Evolutionary conservation across 495 filamentous ascomycete genomes (phyloP).

Genomic region (Parathielavia appendiculata): DNA sequence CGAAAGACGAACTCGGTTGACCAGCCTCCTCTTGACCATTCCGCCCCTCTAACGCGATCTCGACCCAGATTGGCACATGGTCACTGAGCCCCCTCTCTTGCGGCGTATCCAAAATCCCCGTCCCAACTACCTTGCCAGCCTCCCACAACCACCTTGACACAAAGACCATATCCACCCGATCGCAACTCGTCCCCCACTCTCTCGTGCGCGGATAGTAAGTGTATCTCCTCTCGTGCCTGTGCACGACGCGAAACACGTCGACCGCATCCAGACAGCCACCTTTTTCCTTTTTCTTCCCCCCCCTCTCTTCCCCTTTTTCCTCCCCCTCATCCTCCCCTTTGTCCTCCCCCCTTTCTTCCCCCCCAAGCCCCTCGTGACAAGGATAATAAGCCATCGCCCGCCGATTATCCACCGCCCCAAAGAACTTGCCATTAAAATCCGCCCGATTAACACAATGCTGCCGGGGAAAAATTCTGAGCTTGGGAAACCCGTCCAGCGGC

Average conservation of each 20-base stretch:
- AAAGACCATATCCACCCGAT: conserved; percentile 38
- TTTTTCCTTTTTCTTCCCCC: not conserved
- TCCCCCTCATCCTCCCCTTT: not conserved
- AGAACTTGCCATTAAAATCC: conserved; percentile 47
- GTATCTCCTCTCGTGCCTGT: conserved; percentile 28
- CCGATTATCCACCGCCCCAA: conserved; percentile 29
- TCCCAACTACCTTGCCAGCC: conserved; percentile 18
- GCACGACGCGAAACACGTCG: conserved; percentile 30
- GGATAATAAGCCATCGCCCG: conserved; percentile 16
- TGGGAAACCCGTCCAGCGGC: conserved; percentile 40
- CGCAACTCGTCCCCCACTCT: conserved; percentile 35
- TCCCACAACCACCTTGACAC: conserved; percentile 23
- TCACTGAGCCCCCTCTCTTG: conserved; percentile 35
- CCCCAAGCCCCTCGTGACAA: not conserved
- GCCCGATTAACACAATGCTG: conserved; percentile 46
- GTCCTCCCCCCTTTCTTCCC: not conserved
- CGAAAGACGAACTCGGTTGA: no score
- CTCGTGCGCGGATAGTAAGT: conserved; percentile 30
- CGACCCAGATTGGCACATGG: conserved; percentile 35
- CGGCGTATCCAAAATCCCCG: conserved; percentile 33
- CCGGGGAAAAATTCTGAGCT: conserved; percentile 34
- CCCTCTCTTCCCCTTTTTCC: not conserved
- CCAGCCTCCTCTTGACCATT: no score
- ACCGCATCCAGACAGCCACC: conserved; percentile 21
- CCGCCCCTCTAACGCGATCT: conserved; percentile 7